These are phyloP conservation scores for Drosera spatulata DNA, from an alignment of 179 eudicot genomes.

Conservation along the genomic window DNA sequence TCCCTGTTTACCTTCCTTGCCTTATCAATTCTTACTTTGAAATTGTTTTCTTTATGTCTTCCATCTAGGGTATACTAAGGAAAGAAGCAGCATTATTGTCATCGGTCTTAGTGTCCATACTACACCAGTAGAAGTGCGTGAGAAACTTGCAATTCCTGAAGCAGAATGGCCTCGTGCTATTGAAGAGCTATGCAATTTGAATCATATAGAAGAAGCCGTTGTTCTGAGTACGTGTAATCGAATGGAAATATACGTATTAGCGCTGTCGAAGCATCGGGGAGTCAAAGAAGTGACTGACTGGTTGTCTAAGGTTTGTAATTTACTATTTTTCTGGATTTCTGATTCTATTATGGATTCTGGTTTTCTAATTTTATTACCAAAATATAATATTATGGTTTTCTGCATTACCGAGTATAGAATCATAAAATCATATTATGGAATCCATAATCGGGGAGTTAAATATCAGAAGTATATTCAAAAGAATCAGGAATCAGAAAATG, in stretches of 20 bases:
- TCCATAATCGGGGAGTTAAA: too few species aligned
- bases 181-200: slow-evolving; percentile 33
- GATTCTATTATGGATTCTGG: too few species aligned
- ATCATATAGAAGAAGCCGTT: slow-evolving; percentile 44
- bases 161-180: slow-evolving; percentile 48
- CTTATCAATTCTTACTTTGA: background rate
- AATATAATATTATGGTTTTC: too few species aligned
- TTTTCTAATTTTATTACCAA: too few species aligned
- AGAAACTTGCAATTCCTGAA: slow-evolving; percentile 9
- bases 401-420: too few species aligned
- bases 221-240: slow-evolving; percentile 40
- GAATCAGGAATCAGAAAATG: too few species aligned
- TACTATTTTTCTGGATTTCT: too few species aligned
- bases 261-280: slow-evolving; percentile 38
- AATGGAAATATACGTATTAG: slow-evolving; percentile 45
- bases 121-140: slow-evolving; percentile 33
- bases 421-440: too few species aligned
- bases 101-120: slow-evolving; percentile 35
- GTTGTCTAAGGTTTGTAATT: slow-evolving; percentile 30
- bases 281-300: slow-evolving; percentile 46
- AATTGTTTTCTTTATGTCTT: background rate
- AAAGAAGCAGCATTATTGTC: slow-evolving; percentile 36
- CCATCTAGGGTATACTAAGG: slow-evolving; percentile 33
- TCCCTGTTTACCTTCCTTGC: background rate
- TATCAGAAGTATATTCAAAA: too few species aligned